Evolutionary conservation across 768 basidiomycete genomes (phyloP).

Genomic region (Neoboletus subvelutipes): DNA sequence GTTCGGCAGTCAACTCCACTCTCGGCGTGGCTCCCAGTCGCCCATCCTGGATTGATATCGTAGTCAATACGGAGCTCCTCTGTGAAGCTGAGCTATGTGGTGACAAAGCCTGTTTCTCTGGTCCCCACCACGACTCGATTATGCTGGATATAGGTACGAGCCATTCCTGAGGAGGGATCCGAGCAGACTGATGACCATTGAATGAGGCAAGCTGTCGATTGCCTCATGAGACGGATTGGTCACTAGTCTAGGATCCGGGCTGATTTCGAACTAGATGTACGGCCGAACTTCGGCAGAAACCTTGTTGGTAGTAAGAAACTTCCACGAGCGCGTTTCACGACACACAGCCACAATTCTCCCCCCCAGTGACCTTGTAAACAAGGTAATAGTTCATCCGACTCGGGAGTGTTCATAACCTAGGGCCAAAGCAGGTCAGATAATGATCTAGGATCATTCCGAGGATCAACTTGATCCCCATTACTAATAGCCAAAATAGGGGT

Average conservation of each 20-base stretch:
- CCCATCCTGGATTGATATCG: neutral
- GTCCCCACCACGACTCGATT: neutral
- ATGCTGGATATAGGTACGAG: neutral
- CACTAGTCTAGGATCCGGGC: too few relatives aligned
- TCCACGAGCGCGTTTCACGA: too few relatives aligned
- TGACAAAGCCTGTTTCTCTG: neutral
- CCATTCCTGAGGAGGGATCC: too few relatives aligned
- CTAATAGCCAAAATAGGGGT: neutral
- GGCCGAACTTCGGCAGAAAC: too few relatives aligned
- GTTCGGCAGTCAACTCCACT: neutral
- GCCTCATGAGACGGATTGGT: too few relatives aligned
- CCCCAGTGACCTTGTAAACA: too few relatives aligned
- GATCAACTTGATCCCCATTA: neutral
- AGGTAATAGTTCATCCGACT: too few relatives aligned
- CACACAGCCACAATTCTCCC: too few relatives aligned
- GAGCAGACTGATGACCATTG: too few relatives aligned
- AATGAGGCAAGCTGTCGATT: too few relatives aligned
- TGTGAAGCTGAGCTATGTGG: neutral
- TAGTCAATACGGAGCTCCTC: neutral
- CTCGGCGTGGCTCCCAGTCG: neutral
- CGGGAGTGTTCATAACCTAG: neutral
- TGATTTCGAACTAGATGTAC: too few relatives aligned
- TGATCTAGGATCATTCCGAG: neutral
- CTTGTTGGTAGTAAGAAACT: too few relatives aligned
- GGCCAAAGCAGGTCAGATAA: neutral